A percentile compares a stretch with the other conserved stretches of the same genome.
These are phyloP conservation scores for Hordeum marinum DNA, from an alignment of 176 grass and related monocot species.

Conservation along the genomic window DNA sequence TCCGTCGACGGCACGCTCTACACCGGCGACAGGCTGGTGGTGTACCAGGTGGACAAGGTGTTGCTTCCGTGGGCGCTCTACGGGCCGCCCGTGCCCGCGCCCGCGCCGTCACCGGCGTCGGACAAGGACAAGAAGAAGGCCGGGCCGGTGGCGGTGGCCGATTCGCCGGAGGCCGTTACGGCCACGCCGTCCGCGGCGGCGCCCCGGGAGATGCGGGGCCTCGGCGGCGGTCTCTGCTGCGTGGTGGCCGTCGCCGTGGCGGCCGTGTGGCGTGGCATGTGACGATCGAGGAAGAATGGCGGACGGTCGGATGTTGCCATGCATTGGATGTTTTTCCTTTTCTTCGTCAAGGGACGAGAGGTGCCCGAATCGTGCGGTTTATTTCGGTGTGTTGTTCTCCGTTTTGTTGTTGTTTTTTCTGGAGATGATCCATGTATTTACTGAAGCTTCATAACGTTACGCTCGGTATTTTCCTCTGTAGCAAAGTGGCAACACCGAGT, in stretches of 20 bases:
- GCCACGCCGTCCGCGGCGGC: slow-evolving; percentile 27
- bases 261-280: slow-evolving; percentile 42
- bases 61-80: slow-evolving; percentile 69
- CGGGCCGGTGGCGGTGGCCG: slow-evolving; percentile 3
- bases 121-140: slow-evolving; percentile 60
- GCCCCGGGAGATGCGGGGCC: background rate
- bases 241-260: slow-evolving; percentile 30
- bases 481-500: background rate
- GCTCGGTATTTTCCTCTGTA: background rate
- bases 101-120: slow-evolving; percentile 33
- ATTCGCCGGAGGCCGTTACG: slow-evolving; percentile 24
- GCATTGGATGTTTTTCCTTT: background rate
- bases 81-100: slow-evolving; percentile 41
- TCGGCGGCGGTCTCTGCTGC: background rate
- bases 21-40: slow-evolving; percentile 53
- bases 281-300: background rate
- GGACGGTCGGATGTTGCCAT: background rate
- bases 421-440: background rate
- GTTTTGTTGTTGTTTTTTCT: background rate
- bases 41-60: slow-evolving; percentile 87
- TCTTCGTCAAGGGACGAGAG: background rate
- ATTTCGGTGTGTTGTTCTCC: background rate
- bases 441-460: background rate
- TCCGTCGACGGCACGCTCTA: slow-evolving; percentile 53
- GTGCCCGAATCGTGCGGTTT: background rate